Evolutionary conservation across 2,329 filamentous ascomycete genomes (phyloP).

Genomic region (Davidsoniella eucalypti): DNA sequence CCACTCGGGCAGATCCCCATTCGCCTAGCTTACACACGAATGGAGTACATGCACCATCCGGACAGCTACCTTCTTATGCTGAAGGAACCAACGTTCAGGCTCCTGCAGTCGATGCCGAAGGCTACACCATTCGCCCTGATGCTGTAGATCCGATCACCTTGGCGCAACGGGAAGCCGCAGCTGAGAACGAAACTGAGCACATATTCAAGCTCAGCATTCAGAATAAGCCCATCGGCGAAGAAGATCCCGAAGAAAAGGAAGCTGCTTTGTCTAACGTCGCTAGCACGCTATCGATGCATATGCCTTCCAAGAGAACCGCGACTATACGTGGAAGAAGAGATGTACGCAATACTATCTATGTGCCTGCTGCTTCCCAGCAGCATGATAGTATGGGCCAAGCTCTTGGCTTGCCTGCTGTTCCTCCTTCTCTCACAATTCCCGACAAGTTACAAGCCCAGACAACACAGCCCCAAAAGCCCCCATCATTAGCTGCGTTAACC

Average conservation of each 20-base stretch:
- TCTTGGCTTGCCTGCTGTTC: constrained; percentile 4
- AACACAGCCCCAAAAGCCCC: constrained; percentile 20
- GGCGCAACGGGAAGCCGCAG: constrained; percentile 48
- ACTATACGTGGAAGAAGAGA: constrained; percentile 80
- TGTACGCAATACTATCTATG: constrained; percentile 78
- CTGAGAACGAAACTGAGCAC: constrained; percentile 38
- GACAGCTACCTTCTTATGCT: not conserved
- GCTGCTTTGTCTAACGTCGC: constrained; percentile 62
- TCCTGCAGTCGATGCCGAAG: constrained; percentile 44
- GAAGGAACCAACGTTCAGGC: constrained; percentile 12
- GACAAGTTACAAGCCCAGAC: constrained; percentile 4
- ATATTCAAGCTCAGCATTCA: constrained; percentile 68
- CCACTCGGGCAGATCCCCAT: constrained; percentile 12
- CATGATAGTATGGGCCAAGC: constrained; percentile 9
- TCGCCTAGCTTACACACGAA: constrained; percentile 16
- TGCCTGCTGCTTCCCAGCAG: constrained; percentile 32
- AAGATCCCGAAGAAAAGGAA: constrained; percentile 55
- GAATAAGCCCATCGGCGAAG: constrained; percentile 61
- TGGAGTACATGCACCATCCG: not conserved
- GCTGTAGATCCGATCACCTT: constrained; percentile 51
- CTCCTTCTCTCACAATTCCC: constrained; percentile 8
- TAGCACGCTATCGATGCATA: constrained; percentile 50
- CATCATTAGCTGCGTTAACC: constrained; percentile 33
- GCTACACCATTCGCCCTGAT: constrained; percentile 54
- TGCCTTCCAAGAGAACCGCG: constrained; percentile 51